phyloP scores from a whole-genome alignment of 202 grass and related monocot species.

The Musa balbisiana region DNA sequence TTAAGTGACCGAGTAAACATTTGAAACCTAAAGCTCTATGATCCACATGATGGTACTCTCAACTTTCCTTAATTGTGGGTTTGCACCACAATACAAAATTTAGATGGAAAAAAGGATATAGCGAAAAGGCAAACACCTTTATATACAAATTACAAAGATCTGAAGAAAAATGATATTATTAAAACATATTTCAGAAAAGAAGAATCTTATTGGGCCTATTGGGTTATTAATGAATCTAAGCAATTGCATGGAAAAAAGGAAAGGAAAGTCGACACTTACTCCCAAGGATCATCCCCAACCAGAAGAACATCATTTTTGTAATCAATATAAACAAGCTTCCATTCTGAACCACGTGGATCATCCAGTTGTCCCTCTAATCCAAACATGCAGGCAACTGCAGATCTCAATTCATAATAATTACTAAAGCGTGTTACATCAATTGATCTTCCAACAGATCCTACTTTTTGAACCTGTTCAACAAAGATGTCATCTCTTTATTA shows the following conservation, averaged over 20 bases:
- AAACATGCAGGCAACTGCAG: conserved; percentile 82
- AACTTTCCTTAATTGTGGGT: too few relatives aligned
- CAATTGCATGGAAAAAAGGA: neutral
- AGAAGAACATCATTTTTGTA: conserved; percentile 94
- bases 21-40: too few relatives aligned
- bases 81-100: too few relatives aligned
- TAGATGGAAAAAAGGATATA: too few relatives aligned
- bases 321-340: conserved; percentile 96
- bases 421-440: conserved; percentile 84
- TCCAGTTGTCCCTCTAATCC: conserved; percentile 84
- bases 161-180: too few relatives aligned
- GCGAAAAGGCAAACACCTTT: too few relatives aligned
- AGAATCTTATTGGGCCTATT: too few relatives aligned
- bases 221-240: too few relatives aligned
- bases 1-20: too few relatives aligned
- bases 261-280: conserved; percentile 42
- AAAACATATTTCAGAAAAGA: too few relatives aligned
- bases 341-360: conserved; percentile 60
- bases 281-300: conserved; percentile 94
- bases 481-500: conserved; percentile 4
- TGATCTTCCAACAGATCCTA: conserved; percentile 93
- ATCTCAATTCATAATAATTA: conserved; percentile 81
- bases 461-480: conserved; percentile 62
- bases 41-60: too few relatives aligned
- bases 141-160: too few relatives aligned